Evolutionary conservation across 2,329 filamentous ascomycete genomes (phyloP).

Genomic region (Talaromyces marneffei): DNA sequence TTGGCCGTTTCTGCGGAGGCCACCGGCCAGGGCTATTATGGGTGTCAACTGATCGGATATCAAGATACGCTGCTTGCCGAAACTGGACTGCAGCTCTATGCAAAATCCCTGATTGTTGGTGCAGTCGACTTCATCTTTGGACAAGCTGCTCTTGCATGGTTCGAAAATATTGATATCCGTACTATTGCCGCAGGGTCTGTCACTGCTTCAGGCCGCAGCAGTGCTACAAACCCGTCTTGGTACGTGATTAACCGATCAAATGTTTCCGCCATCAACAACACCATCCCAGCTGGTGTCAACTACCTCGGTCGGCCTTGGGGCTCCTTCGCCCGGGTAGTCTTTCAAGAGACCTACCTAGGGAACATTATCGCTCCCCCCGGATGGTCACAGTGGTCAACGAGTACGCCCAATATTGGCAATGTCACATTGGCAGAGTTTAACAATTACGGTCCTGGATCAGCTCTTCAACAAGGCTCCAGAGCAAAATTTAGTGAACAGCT

Average conservation of each 20-base stretch:
- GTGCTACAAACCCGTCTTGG: slow-evolving; percentile 1
- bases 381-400: background rate
- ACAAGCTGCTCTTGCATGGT: background rate
- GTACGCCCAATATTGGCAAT: background rate
- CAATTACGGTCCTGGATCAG: background rate
- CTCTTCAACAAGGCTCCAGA: background rate
- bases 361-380: background rate
- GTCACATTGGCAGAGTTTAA: background rate
- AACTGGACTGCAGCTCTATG: background rate
- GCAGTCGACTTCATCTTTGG: slow-evolving; percentile 1
- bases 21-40: background rate
- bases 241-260: background rate
- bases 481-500: background rate
- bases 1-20: background rate
- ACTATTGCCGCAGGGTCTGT: background rate
- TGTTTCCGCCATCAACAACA: background rate
- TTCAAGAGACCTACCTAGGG: background rate
- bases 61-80: slow-evolving; percentile 1
- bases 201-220: background rate
- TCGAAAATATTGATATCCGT: background rate
- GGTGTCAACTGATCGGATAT: background rate
- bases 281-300: background rate
- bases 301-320: slow-evolving; percentile 1
- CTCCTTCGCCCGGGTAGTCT: background rate
- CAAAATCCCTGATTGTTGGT: background rate